Evolutionary conservation across 768 basidiomycete genomes (phyloP), one percentile per base, ranked within the genome.

Genomic region (Daedaleopsis sinensis): DNA sequence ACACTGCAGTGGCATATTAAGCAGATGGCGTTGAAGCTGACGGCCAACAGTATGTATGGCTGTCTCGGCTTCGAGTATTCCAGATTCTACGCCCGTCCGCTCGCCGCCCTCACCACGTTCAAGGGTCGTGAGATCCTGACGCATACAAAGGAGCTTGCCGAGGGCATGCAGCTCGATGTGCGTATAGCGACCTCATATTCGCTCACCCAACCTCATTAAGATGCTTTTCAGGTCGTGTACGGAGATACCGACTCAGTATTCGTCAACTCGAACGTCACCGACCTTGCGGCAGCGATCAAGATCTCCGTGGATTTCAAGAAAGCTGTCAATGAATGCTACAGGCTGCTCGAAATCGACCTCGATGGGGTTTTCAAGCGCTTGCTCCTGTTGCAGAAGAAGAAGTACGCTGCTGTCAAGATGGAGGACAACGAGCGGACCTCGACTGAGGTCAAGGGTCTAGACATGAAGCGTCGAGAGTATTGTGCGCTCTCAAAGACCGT

Each of bases 21-120:
- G 71, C 97, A 99, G 68, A 89, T 93, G 74, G 97, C 97, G 1
- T 80, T 98, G 52, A 98, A 98, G 77, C 86, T 98, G 37, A 99
- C 97, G 5, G 97, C 97, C 52, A 98, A 99, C 78, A 96, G 93
- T 81, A 99, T 98, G 97, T 99, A 99, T 74, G 97, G 97, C 18
- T 99, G 97, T 80, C 88, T 99, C 21, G 97, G 97, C 51, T 98
- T 98, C 72, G 94, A 96, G 70, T 91, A 94, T 67, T 98, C 97
- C 11, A 81, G 97, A 52, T 98, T 98, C 80, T 98, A 95, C 66
- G 97, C 97, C 21, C 85, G 93, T 46, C 94, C 96, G 0, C 85
- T 99, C n/a, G 97, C 97, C 16, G 94, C 97, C 47, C 83, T 99
- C 51, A 98, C 96, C 21, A 99, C 97, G 0, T 95, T 87, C 84